A percentile compares a stretch with the other conserved stretches of the same genome.
phyloP scores from a whole-genome alignment of 2,329 filamentous ascomycete species.

The Phialophora tarda region DNA sequence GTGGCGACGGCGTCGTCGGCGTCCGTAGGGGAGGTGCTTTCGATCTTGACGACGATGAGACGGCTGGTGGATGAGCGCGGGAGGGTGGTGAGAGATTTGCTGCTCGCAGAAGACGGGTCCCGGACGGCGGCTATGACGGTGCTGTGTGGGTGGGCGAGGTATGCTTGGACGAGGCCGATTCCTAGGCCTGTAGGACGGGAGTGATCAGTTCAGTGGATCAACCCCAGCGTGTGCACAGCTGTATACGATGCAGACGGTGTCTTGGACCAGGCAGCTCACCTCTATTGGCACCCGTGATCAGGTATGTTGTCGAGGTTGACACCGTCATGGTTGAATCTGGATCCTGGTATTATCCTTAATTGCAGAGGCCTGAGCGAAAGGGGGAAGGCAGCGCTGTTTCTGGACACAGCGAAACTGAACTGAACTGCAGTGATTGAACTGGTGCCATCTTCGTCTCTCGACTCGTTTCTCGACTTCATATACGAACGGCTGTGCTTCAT shows the following conservation, averaged over 20 bases:
- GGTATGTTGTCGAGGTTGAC: conserved; percentile 14
- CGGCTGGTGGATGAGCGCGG: conserved; percentile 43
- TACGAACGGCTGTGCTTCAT: background rate
- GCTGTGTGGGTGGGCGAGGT: conserved; percentile 15
- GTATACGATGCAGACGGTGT: background rate
- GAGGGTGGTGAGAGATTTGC: conserved; percentile 42
- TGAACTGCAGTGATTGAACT: background rate
- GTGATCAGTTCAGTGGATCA: background rate
- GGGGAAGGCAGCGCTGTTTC: background rate
- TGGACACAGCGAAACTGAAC: background rate
- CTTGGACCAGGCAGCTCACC: background rate
- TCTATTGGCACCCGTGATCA: conserved; percentile 22
- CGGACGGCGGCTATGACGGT: conserved; percentile 27
- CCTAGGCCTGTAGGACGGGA: conserved; percentile 13
- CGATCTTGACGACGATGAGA: conserved; percentile 51
- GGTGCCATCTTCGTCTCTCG: background rate
- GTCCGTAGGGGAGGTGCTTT: conserved; percentile 45
- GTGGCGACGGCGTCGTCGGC: conserved; percentile 42
- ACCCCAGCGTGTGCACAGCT: background rate
- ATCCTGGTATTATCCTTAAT: background rate
- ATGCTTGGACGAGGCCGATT: conserved; percentile 18
- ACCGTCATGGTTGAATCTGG: background rate
- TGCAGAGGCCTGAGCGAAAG: background rate
- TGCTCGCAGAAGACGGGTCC: conserved; percentile 4
- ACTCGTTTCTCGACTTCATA: background rate